Evolutionary conservation across 192 early-diverging fungal species (phyloP), one percentile per base, ranked within the genome.

Genomic region (Thoreauomyces humboldtii): DNA sequence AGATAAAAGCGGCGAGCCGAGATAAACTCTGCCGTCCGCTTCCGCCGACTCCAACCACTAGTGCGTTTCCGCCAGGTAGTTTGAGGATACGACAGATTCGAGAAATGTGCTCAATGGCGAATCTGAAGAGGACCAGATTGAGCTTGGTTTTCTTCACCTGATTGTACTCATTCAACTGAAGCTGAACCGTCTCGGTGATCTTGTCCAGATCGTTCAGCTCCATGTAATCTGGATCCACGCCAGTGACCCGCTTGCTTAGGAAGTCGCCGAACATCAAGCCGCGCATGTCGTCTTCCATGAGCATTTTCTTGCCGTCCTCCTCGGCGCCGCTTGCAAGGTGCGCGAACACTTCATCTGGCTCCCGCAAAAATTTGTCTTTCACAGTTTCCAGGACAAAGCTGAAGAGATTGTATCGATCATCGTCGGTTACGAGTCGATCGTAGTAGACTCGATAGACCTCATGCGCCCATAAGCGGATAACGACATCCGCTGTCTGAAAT

Each of bases 61-160:
- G 64, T 11, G 85, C 85, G 65, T 81, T 82, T 46, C 83, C 85
- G 12, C 85, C 81, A 22, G 85, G 85, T 1, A 81, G 67, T 36
- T 81, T 78, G 21, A 86, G 59, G 54, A 86, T 79, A 17, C 85
- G 73, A 46, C 81, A 86, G 4, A 86, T 73, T 35, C 76, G 67
- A 0, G 79, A 81, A 28, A 86, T 73, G 55, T 86, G 83, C 52
- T 86, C 79, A 47, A 86, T 83, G 24, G 85, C 85, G 78, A 85
- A 85, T 52, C 83, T 65, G 72, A 85, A 85, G 2, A 85, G 61
- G 1, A 85, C 83, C 12, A 85, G 61, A 51, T 84, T 81, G 1
- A 85, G 73, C 53, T 85, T 85, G 6, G 78, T 73, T 51, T 85
- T 85, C 48, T 84, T 85, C 25, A 85, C 76, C 58, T 81, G 73